A percentile compares a stretch with the other conserved stretches of the same genome.
phyloP scores from a whole-genome alignment of 1,284 basidiomycete genomes.

The Melampsora larici-populina region DNA sequence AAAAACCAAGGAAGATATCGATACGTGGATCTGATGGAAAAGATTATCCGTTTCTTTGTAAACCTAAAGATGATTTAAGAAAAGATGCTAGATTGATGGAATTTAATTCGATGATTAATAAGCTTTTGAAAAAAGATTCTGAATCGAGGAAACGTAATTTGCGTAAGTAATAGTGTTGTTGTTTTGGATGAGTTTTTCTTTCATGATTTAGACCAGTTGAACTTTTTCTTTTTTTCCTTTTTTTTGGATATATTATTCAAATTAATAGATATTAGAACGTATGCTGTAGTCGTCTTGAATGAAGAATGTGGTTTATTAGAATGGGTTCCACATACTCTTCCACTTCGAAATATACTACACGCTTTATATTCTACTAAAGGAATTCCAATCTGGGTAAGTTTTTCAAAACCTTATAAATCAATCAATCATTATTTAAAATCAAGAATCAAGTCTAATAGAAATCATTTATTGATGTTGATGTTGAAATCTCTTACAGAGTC shows the following conservation, averaged over 20 bases:
- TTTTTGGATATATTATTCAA: slow-evolving; percentile 9
- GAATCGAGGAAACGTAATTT: slow-evolving; percentile 73
- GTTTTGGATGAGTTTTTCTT: too few relatives aligned
- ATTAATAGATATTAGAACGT: slow-evolving; percentile 79
- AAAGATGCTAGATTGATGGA: slow-evolving; percentile 99
- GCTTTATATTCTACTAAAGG: slow-evolving; percentile 69
- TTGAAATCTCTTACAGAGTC: slow-evolving; percentile 59
- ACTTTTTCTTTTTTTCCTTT: slow-evolving; percentile 44
- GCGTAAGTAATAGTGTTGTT: slow-evolving; percentile 64
- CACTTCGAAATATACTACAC: slow-evolving; percentile 73
- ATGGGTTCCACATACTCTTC: slow-evolving; percentile 94
- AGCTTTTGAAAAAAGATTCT: slow-evolving; percentile 86
- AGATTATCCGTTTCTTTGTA: slow-evolving; percentile 87
- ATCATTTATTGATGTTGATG: slow-evolving; percentile 45
- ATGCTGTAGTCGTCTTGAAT: slow-evolving; percentile 92
- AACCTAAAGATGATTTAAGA: slow-evolving; percentile 94
- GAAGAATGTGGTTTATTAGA: slow-evolving; percentile 97
- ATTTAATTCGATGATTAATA: slow-evolving; percentile 97
- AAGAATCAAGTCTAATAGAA: neutral
- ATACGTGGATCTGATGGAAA: slow-evolving; percentile 79
- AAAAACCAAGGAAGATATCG: slow-evolving; percentile 86
- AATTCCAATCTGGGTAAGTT: slow-evolving; percentile 55
- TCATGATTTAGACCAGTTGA: too few relatives aligned
- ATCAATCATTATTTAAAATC: neutral
- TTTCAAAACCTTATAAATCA: too few relatives aligned